A percentile compares a stretch with the other conserved stretches of the same genome.
Conservation (phyloP, 2,329 filamentous ascomycete species). For the Fusarium pseudocircinatum region DNA sequence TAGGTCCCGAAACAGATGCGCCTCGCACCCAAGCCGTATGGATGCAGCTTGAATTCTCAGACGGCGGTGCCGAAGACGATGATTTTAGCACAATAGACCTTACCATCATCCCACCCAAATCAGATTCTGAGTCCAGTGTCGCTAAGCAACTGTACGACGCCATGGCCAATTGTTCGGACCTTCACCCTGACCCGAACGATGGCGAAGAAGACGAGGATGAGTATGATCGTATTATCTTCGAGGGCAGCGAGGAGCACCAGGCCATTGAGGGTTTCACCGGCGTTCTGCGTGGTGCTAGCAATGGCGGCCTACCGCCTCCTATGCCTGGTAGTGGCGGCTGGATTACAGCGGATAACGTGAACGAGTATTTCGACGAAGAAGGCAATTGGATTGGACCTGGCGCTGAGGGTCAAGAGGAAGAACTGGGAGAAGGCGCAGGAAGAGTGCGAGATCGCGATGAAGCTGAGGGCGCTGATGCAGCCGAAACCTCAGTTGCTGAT, state of each 20-base stretch:
- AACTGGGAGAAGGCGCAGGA: constrained; percentile 72
- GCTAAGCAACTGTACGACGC: constrained; percentile 69
- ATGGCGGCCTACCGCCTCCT: constrained; percentile 68
- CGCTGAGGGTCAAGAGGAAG: constrained; percentile 52
- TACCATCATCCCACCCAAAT: constrained; percentile 66
- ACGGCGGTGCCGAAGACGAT: constrained; percentile 67
- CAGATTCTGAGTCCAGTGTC: constrained; percentile 36
- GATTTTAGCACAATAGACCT: constrained; percentile 74
- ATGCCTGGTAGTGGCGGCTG: constrained; percentile 80
- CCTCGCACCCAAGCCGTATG: constrained; percentile 63
- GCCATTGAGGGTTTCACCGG: constrained; percentile 66
- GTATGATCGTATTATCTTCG: constrained; percentile 66
- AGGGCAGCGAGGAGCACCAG: constrained; percentile 59
- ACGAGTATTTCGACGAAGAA: constrained; percentile 82
- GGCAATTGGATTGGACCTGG: constrained; percentile 75
- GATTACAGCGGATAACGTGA: constrained; percentile 93
- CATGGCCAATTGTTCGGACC: constrained; percentile 77
- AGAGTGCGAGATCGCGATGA: constrained; percentile 65
- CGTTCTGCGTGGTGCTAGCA: constrained; percentile 58
- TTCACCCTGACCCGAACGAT: constrained; percentile 75
- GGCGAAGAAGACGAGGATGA: constrained; percentile 67
- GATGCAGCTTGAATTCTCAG: constrained; percentile 74
- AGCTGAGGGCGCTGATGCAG: constrained; percentile 57
- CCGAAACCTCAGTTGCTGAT: constrained; percentile 52
- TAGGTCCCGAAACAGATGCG: constrained; percentile 52